These are phyloP conservation scores for Coemansia sp. DNA, from an alignment of 192 early-diverging fungal genomes.

Conservation along the genomic window DNA sequence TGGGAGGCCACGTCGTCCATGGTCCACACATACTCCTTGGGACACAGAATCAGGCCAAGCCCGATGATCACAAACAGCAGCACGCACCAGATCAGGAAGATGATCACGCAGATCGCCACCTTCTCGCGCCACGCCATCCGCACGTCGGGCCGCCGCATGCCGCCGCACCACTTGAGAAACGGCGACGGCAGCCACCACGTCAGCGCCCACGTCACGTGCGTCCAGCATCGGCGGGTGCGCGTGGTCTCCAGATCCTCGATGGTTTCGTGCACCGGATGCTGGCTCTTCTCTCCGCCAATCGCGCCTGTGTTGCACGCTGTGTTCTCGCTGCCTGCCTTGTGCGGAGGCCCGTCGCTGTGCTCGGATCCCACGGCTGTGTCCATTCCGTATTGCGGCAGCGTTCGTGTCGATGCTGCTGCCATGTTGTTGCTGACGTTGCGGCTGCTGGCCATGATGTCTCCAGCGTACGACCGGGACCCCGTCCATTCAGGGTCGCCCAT, in stretches of 20 bases:
- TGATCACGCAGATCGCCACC: constrained; percentile 80
- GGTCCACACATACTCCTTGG: constrained; percentile 69
- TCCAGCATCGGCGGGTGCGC: constrained; percentile 33
- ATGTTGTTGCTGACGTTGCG: constrained; percentile 17
- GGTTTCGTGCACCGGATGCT: constrained; percentile 35
- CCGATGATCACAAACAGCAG: constrained; percentile 89
- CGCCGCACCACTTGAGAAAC: constrained; percentile 46
- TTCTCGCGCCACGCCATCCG: constrained; percentile 98
- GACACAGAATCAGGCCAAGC: constrained; percentile 71
- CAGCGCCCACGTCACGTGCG: constrained; percentile 36
- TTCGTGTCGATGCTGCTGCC: constrained; percentile 25
- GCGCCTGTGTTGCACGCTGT: constrained; percentile 20
- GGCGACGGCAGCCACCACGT: constrained; percentile 52
- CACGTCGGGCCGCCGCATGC: constrained; percentile 88
- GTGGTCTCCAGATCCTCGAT: constrained; percentile 45
- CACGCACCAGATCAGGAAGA: constrained; percentile 76
- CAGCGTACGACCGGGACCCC: constrained; percentile 37
- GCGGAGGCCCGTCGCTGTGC: constrained; percentile 15
- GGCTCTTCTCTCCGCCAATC: constrained; percentile 18
- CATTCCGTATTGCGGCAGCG: constrained; percentile 25
- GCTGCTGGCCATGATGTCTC: constrained; percentile 39
- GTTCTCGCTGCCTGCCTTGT: constrained; percentile 37
- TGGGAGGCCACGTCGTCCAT: constrained; percentile 65
- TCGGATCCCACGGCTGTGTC: background rate
- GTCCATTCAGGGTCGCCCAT: constrained; percentile 47